These are phyloP conservation scores for Hypoxylon trugodes DNA, from an alignment of 495 filamentous ascomycete genomes.

Conservation along the genomic window DNA sequence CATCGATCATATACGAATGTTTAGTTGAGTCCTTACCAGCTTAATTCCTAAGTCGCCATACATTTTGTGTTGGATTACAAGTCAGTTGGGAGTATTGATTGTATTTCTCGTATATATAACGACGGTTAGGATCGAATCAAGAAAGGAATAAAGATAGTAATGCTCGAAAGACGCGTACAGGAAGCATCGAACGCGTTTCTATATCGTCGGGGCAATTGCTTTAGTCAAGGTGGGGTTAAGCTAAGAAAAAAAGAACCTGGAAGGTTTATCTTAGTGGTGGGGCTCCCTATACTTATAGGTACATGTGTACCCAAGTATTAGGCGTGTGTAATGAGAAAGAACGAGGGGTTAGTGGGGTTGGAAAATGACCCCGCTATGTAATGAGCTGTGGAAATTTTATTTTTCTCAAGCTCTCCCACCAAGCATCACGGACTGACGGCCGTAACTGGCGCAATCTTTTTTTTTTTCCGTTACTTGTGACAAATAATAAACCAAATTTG, in stretches of 20 bases:
- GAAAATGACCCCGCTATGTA: constrained; percentile 27
- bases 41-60: constrained; percentile 94
- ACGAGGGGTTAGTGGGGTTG: constrained; percentile 25
- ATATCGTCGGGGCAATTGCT: background rate
- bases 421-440: too few species aligned
- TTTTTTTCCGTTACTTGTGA: constrained; percentile 24
- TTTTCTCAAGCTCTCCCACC: constrained; percentile 20
- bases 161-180: constrained; percentile 22
- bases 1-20: background rate
- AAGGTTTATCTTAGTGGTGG: background rate
- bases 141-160: background rate
- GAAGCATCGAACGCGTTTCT: constrained; percentile 10
- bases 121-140: background rate
- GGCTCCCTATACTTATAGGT: background rate
- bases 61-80: constrained; percentile 59
- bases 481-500: background rate
- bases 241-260: background rate
- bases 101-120: background rate
- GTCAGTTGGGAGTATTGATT: too few species aligned
- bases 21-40: constrained; percentile 47
- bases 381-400: constrained; percentile 25
- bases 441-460: constrained; percentile 16
- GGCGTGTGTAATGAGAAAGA: background rate
- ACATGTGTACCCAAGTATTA: background rate
- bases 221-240: background rate